Base-by-base conservation (phyloP, 768 basidiomycete genomes). In the Pisolithus orientalis region DNA sequence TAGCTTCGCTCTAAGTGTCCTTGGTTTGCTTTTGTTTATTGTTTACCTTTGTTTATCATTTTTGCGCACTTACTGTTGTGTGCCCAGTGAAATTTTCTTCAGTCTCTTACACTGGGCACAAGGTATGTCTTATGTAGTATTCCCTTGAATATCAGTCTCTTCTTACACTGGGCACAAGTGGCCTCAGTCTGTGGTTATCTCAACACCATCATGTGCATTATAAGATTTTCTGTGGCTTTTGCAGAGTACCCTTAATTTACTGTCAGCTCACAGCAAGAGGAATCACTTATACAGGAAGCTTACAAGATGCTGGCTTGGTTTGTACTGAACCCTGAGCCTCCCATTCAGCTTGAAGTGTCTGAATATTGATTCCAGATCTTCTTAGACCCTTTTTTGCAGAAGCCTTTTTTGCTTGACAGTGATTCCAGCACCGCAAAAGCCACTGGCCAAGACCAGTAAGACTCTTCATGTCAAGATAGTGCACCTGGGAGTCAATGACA, bases 401-500 rank as follows among this genome's bases (percentile, higher is more conserved):
- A 4, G 34, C 14, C 24, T 55, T 55, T 38, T 54, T 57, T 1
- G 27, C 24, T 51, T 54, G 52, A 44, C 49, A 50, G 34, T 57
- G 53, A 29, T 28, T 39, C 56, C 56, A 57, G 5, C 28, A 14
- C 17, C 44, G 10, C 25, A 34, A 38, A 37, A 62, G 48, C 61
- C 60, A 62, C 3, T 43, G 17, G 4, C 60, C 60, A 2, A 68
- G 40, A 9, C 39, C 29, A 14, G 47, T 27, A 5, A 61, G 44
- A 10, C 45, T 53, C 9, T 58, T 55, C 9, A 29, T 32, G 21
- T 59, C 51, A 4, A 59, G 47, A 39, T 63, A 55, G 37, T 51
- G 37, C 6, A 67, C 50, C 53, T 70, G 66, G 2, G 17, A 51
- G 46, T 71, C 60, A 8, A 71, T 51, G 0, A 60, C 44, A 28